Evolutionary conservation across 2,329 filamentous ascomycete genomes (phyloP).

Genomic region (Ophiocordyceps robertsii): DNA sequence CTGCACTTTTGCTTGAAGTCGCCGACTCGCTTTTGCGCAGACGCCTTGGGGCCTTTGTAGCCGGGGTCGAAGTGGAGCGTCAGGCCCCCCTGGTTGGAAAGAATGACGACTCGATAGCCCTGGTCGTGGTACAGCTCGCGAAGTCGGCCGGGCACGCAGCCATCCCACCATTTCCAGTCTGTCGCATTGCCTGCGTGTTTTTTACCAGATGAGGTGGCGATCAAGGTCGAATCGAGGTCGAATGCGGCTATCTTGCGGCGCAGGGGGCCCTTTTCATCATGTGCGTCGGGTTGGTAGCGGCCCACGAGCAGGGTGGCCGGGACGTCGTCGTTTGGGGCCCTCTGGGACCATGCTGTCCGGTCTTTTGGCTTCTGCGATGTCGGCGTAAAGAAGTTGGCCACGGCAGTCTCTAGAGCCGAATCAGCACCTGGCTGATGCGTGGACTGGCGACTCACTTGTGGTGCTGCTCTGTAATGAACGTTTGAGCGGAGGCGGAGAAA

Average conservation of each 20-base stretch:
- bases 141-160: constrained; percentile 52
- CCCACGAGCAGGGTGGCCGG: constrained; percentile 57
- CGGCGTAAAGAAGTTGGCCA: constrained; percentile 81
- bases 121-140: constrained; percentile 57
- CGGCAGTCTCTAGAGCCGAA: constrained; percentile 41
- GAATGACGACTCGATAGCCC: constrained; percentile 61
- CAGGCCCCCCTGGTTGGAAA: constrained; percentile 84
- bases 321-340: constrained; percentile 35
- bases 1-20: constrained; percentile 76
- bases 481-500: constrained; percentile 41
- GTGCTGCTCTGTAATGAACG: constrained; percentile 37
- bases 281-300: constrained; percentile 43
- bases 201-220: constrained; percentile 68
- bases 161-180: constrained; percentile 95
- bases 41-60: constrained; percentile 44
- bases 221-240: constrained; percentile 77
- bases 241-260: constrained; percentile 57
- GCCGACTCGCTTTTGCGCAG: constrained; percentile 45
- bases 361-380: constrained; percentile 73
- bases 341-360: constrained; percentile 56
- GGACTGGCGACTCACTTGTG: constrained; percentile 24
- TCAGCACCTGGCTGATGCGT: constrained; percentile 5
- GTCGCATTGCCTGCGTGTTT: constrained; percentile 54
- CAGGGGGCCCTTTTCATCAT: constrained; percentile 11
- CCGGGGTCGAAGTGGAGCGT: constrained; percentile 64